A percentile compares a stretch with the other conserved stretches of the same genome.
Evolutionary conservation across 164 flowering plant species (phyloP).

Genomic region (Umbilicus rupestris): DNA sequence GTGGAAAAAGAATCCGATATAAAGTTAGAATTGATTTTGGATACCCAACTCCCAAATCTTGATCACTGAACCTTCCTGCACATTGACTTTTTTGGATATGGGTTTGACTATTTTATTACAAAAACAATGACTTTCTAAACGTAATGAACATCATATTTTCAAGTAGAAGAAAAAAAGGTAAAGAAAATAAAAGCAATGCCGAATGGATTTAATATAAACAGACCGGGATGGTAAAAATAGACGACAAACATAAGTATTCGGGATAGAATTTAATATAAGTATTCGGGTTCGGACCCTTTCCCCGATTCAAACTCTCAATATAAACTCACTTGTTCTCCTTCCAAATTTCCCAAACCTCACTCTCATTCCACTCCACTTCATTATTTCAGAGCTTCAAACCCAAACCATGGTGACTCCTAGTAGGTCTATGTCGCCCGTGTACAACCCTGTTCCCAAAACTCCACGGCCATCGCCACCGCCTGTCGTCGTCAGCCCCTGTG

Average conservation of each 20-base stretch:
- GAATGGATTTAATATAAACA: too few relatives aligned
- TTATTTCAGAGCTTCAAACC: not conserved
- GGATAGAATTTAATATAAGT: too few relatives aligned
- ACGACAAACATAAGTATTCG: too few relatives aligned
- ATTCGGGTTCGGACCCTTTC: not conserved
- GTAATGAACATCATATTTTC: not conserved
- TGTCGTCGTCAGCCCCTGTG: conserved; percentile 41
- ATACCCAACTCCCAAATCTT: not conserved
- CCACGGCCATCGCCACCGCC: conserved; percentile 5
- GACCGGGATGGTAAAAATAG: too few relatives aligned
- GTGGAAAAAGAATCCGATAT: too few relatives aligned
- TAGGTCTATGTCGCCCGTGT: not conserved
- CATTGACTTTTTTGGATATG: conserved; percentile 2
- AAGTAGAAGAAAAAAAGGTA: not conserved
- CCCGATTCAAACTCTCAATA: not conserved
- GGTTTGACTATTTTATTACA: not conserved
- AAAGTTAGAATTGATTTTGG: not conserved
- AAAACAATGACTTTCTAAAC: conserved; percentile 1
- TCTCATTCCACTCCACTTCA: not conserved
- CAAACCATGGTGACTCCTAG: not conserved
- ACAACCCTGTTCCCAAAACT: not conserved
- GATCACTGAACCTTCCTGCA: conserved; percentile 1
- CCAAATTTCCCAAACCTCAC: not conserved
- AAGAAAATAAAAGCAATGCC: not conserved
- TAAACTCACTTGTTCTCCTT: not conserved